These are phyloP conservation scores for Sarocladiaceae sp. DNA, from an alignment of 2,329 filamentous ascomycete species.

Conservation along the genomic window DNA sequence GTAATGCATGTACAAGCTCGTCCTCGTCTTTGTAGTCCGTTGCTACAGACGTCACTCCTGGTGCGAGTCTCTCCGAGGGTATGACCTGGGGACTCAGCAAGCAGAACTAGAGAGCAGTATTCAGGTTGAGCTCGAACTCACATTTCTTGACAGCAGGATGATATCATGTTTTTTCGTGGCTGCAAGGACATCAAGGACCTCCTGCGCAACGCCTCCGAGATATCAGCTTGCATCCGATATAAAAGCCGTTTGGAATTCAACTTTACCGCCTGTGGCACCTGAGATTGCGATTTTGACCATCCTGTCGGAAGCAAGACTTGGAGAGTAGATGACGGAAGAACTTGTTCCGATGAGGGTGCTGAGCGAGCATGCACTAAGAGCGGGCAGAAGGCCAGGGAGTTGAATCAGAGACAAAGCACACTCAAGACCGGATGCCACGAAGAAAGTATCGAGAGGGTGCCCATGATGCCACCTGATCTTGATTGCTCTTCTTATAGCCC, in stretches of 20 bases:
- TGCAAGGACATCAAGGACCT: neutral
- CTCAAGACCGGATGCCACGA: too few species aligned
- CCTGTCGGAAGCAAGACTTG: neutral
- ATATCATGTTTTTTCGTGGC: neutral
- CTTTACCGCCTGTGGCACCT: slow-evolving; percentile 1
- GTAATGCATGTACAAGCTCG: slow-evolving; percentile 30
- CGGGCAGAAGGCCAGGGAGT: too few species aligned
- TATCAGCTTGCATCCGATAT: neutral
- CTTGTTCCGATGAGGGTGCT: too few species aligned
- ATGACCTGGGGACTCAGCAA: neutral
- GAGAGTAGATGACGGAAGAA: too few species aligned
- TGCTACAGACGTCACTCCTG: slow-evolving; percentile 30
- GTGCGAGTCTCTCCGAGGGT: neutral
- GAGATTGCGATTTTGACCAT: slow-evolving; percentile 5
- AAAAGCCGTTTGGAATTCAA: neutral
- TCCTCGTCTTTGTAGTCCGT: slow-evolving; percentile 34
- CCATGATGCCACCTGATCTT: too few species aligned
- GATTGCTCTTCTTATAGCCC: too few species aligned
- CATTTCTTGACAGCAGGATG: neutral
- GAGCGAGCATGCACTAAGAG: too few species aligned
- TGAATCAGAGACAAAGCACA: too few species aligned
- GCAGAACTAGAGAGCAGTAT: neutral
- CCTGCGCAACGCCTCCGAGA: neutral
- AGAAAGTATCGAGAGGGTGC: too few species aligned
- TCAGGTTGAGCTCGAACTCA: neutral